Conservation (phyloP, 2,329 filamentous ascomycete genomes). For the Passalora sequoiae region DNA sequence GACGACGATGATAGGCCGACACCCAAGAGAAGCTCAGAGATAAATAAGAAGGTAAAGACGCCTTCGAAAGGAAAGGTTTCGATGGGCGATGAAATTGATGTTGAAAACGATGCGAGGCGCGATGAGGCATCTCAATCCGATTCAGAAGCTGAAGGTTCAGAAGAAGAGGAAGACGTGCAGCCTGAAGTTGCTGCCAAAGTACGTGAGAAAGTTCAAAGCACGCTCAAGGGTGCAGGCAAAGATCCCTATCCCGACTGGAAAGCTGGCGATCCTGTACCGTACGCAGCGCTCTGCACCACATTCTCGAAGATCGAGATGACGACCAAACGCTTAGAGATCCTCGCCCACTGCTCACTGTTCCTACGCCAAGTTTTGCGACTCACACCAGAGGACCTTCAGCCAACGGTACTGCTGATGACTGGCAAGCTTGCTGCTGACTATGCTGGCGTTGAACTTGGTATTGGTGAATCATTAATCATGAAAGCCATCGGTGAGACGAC, state of each 20-base stretch:
- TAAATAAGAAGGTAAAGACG: conserved; percentile 8
- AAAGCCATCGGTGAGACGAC: conserved; percentile 95
- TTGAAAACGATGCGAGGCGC: conserved; percentile 3
- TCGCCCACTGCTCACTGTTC: conserved; percentile 83
- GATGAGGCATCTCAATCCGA: conserved; percentile 28
- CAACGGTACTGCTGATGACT: conserved; percentile 90
- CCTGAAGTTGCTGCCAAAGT: conserved; percentile 68
- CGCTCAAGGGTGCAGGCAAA: conserved; percentile 61
- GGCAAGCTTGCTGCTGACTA: conserved; percentile 98
- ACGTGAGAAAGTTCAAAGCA: conserved; percentile 73
- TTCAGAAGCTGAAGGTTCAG: conserved; percentile 44
- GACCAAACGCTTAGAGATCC: conserved; percentile 81
- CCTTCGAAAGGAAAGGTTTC: conserved; percentile 7
- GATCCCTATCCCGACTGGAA: conserved; percentile 96
- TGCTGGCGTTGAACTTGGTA: conserved; percentile 93
- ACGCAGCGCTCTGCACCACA: conserved; percentile 87
- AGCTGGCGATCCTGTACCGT: conserved; percentile 80
- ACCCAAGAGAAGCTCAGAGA: conserved; percentile 3
- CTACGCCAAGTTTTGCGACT: conserved; percentile 89
- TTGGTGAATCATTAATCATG: conserved; percentile 97
- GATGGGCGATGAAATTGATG: neutral
- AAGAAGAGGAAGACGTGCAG: conserved; percentile 58
- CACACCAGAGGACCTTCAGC: conserved; percentile 79
- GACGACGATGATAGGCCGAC: conserved; percentile 7
- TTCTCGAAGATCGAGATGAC: conserved; percentile 95